Evolutionary conservation across 352 stramenopile species (phyloP), one percentile per base, ranked within the genome.

Genomic region (Halophytophthora polymorphica): DNA sequence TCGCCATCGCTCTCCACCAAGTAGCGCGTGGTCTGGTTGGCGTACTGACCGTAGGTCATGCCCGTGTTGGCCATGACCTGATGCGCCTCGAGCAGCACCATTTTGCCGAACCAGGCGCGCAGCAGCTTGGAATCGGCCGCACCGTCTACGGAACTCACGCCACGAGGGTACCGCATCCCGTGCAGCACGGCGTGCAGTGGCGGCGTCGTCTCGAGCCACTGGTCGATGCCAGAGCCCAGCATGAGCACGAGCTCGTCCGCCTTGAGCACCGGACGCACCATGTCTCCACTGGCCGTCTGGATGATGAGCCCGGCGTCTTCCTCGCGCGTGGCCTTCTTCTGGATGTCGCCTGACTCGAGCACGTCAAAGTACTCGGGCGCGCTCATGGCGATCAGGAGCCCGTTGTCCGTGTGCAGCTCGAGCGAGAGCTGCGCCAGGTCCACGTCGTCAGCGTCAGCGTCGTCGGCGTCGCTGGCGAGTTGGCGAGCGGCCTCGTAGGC

Each of bases 221-320:
- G 61, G 45, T 81, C 68, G 45, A 86, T 84, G 2, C 77, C 83
- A 35, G 78, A 80, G 37, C 83, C 83, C 1, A 89, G 53, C 83
- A 93, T 93, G 44, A 93, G 66, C 59, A 93, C 68, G 31, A 93
- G 68, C 44, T 93, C 83, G 56, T 90, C 76, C 0, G 66, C 55
- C 25, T 85, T 58, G 17, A 90, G 61, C n/a, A 84, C 49, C 0
- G 80, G 80, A 13, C 70, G 76, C 45, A 89, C 76, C 13, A 71
- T 68, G 50, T 87, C 64, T 17, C 76, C 75, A 15, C 66, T 61
- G 13, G 62, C 53, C 12, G 67, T 75, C 56, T 89, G 58, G 48
- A 93, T 89, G 8, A 88, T 58, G 23, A 93, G 48, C 0, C 83
- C 83, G 0, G 76, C 75, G 52, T 88, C 77, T 56, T 86, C 50